Base-by-base conservation (phyloP, 768 basidiomycete species). In the Lactarius vividus region DNA sequence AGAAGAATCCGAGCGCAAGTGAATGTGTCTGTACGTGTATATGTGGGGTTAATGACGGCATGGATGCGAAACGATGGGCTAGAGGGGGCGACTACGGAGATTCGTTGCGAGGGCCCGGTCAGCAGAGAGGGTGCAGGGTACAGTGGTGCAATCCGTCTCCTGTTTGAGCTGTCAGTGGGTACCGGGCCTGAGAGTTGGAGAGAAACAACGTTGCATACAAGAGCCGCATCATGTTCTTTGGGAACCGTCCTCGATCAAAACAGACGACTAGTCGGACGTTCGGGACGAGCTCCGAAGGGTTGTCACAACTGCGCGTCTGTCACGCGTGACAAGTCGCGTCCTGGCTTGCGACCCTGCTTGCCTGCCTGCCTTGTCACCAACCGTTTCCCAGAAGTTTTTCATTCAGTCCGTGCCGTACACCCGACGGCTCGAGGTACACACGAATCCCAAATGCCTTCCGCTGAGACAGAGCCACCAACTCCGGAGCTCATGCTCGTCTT, bases 401-500 rank as follows among this genome's bases (percentile, higher is more conserved):
- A 52, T 39, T 23, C 26, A 28, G 33, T 37, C 13, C 42, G 60
- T 52, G 3, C 55, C 55, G 35, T 44, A 57, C 46, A 23, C 59
- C 44, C 59, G 49, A 57, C 3, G 16, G 6, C 54, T 49, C 44
- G 42, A 56, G 59, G 60, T 23, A 40, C 9, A 61, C 52, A 54
- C 28, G 33, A 49, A 16, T 39, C 37, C 11, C 33, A 40, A 13
- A 71, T 71, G 71, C 61, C 70, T 23, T 63, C 61, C 9, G 56
- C 65, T 56, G 70, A 71, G 35, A 46, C 28, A 29, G 71, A 71
- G 20, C 31, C 59, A 3, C 68, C 72, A 40, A 83, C 87, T 0
- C 84, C 86, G 16, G 85, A 88, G 72, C 80, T 88, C 59, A 89
- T 89, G 86, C 76, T 83, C 28, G 81, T 83, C 11, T 99, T 94